Conservation (phyloP, 129 eudicot species). For the Smallanthus sonchifolius region DNA sequence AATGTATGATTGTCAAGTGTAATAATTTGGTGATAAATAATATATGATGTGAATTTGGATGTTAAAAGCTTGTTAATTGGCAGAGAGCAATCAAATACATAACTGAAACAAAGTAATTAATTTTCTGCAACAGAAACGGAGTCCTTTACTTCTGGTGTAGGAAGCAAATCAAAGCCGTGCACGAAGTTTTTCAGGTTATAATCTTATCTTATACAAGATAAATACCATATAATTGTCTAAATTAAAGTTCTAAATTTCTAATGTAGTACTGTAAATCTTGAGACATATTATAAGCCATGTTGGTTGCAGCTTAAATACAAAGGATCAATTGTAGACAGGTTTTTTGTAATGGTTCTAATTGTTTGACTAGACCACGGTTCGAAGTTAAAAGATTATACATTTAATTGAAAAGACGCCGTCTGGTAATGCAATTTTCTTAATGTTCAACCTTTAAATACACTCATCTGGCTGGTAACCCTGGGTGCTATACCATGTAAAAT, state of each 20-base stretch:
- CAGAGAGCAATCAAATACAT: conserved; percentile 17
- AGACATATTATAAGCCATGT: conserved; percentile 4
- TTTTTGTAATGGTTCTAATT: conserved; percentile 5
- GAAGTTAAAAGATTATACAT: conserved; percentile 11
- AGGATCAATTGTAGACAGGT: neutral
- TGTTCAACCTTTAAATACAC: conserved; percentile 1
- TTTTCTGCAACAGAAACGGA: conserved; percentile 73
- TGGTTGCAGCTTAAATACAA: conserved; percentile 29
- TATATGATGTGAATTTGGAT: conserved; percentile 9
- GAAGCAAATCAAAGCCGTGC: conserved; percentile 98
- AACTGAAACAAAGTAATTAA: conserved; percentile 61
- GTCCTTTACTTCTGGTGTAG: conserved; percentile 81
- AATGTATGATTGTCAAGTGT: neutral
- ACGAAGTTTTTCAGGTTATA: conserved; percentile 93
- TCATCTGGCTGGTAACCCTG: neutral
- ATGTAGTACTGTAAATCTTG: conserved; percentile 8
- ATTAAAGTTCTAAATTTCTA: conserved; percentile 16
- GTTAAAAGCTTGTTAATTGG: conserved; percentile 21
- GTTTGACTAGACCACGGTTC: neutral
- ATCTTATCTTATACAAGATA: conserved; percentile 42
- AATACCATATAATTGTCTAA: conserved; percentile 29
- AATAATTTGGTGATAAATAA: conserved; percentile 7
- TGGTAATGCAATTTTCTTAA: conserved; percentile 23
- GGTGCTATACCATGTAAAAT: neutral
- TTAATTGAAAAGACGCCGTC: conserved; percentile 7